Evolutionary conservation across 164 flowering plant genomes (phyloP).

Genomic region (Stephania yunnanensis): DNA sequence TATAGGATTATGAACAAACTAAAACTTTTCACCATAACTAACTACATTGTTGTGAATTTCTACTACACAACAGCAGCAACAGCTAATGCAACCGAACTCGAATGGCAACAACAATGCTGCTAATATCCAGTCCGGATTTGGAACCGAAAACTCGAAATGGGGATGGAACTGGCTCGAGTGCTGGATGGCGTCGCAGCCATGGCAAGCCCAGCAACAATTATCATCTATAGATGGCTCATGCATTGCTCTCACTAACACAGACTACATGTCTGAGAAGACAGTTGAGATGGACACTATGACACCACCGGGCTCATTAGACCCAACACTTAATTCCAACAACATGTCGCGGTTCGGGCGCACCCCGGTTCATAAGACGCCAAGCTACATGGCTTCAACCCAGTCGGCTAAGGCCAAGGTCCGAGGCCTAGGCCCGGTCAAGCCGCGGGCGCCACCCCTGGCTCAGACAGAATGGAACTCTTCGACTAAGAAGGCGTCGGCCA

Average conservation of each 20-base stretch:
- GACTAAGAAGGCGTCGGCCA: constrained; percentile 25
- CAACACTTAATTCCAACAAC: not conserved
- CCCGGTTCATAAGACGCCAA: constrained; percentile 28
- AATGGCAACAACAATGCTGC: constrained; percentile 12
- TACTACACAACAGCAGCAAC: constrained; percentile 29
- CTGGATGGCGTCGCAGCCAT: constrained; percentile 85
- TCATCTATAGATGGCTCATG: constrained; percentile 36
- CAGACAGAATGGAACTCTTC: constrained; percentile 59
- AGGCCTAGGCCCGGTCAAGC: constrained; percentile 4
- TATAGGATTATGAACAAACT: too few species aligned
- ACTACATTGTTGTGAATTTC: too few species aligned
- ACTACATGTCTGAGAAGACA: constrained; percentile 72
- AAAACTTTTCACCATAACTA: too few species aligned
- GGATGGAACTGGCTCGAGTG: constrained; percentile 94
- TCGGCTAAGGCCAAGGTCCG: constrained; percentile 83
- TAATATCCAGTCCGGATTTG: constrained; percentile 17
- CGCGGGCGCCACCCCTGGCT: constrained; percentile 1
- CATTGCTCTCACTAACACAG: constrained; percentile 36
- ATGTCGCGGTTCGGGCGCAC: constrained; percentile 8
- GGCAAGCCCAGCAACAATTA: constrained; percentile 25
- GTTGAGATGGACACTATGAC: constrained; percentile 66
- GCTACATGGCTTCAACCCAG: constrained; percentile 90
- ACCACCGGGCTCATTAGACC: constrained; percentile 18
- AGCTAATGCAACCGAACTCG: constrained; percentile 23
- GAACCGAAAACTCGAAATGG: constrained; percentile 48